Conservation (phyloP, 2,329 filamentous ascomycete genomes). For the Arthrobotrys conoides region DNA sequence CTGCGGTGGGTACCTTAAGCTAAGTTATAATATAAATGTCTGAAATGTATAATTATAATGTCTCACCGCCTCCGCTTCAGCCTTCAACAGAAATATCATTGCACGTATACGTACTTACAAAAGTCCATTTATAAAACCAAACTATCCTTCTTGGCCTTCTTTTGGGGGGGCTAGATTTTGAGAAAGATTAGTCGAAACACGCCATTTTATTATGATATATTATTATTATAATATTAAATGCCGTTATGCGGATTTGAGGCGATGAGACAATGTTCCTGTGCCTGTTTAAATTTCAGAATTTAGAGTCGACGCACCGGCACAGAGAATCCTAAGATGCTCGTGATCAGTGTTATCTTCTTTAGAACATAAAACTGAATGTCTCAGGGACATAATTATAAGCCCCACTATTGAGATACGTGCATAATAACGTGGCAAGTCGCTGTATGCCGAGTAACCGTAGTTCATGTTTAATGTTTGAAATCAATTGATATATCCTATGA, state of each 20-base stretch:
- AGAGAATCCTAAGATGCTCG: slow-evolving; percentile 8
- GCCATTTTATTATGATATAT: slow-evolving; percentile 2
- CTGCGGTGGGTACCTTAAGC: neutral
- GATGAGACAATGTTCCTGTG: neutral
- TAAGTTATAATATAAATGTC: neutral
- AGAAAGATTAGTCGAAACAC: slow-evolving; percentile 30
- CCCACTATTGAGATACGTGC: neutral
- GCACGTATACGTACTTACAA: neutral
- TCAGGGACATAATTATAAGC: neutral
- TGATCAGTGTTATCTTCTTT: neutral
- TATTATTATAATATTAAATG: neutral
- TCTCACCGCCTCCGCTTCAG: slow-evolving; percentile 28
- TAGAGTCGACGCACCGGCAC: too few relatives aligned
- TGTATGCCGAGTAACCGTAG: slow-evolving; percentile 1
- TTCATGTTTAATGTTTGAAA: too few relatives aligned
- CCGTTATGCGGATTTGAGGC: neutral
- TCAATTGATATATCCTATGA: neutral
- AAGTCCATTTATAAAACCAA: slow-evolving; percentile 10
- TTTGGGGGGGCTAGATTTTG: neutral
- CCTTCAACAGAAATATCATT: too few relatives aligned
- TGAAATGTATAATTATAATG: slow-evolving; percentile 17
- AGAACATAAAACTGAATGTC: slow-evolving; percentile 16
- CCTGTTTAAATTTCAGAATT: neutral
- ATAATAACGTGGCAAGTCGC: slow-evolving; percentile 1
- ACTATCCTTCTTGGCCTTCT: neutral